phyloP scores from a whole-genome alignment of 2,329 filamentous ascomycete species.

The Mycosphaerella arachidis region DNA sequence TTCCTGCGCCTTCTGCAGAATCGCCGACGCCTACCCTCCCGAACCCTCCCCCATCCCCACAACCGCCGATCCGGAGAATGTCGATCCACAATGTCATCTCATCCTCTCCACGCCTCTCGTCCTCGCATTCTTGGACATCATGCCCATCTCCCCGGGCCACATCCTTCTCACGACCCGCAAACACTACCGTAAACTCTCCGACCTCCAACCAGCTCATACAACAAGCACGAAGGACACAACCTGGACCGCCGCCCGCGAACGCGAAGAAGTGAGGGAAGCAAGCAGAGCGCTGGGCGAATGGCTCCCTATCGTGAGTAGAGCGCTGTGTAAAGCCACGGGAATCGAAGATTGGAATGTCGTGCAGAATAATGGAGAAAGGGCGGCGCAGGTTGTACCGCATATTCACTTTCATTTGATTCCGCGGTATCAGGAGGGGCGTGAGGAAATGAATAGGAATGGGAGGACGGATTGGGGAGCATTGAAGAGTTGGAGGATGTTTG shows the following conservation, averaged over 20 bases:
- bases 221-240: conserved; percentile 7
- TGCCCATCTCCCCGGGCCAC: conserved; percentile 80
- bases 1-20: conserved; percentile 56
- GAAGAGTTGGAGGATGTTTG: conserved; percentile 79
- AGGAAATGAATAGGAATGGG: conserved; percentile 51
- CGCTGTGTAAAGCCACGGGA: conserved; percentile 64
- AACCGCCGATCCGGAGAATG: conserved; percentile 32
- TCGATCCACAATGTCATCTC: conserved; percentile 47
- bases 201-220: conserved; percentile 45
- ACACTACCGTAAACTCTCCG: conserved; percentile 74
- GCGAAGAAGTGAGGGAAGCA: conserved; percentile 16
- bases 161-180: conserved; percentile 72
- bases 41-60: conserved; percentile 36
- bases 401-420: conserved; percentile 95
- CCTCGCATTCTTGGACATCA: conserved; percentile 87
- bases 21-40: conserved; percentile 50
- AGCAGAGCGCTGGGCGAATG: conserved; percentile 40
- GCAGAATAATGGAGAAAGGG: conserved; percentile 86
- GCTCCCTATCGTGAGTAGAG: conserved; percentile 68
- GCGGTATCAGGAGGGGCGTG: conserved; percentile 53
- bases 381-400: conserved; percentile 88
- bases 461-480: conserved; percentile 36
- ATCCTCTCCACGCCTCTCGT: conserved; percentile 73
- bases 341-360: conserved; percentile 91
- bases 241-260: conserved; percentile 18